phyloP scores from a whole-genome alignment of 768 basidiomycete species.

The Sporobolomyces pararoseus region DNA sequence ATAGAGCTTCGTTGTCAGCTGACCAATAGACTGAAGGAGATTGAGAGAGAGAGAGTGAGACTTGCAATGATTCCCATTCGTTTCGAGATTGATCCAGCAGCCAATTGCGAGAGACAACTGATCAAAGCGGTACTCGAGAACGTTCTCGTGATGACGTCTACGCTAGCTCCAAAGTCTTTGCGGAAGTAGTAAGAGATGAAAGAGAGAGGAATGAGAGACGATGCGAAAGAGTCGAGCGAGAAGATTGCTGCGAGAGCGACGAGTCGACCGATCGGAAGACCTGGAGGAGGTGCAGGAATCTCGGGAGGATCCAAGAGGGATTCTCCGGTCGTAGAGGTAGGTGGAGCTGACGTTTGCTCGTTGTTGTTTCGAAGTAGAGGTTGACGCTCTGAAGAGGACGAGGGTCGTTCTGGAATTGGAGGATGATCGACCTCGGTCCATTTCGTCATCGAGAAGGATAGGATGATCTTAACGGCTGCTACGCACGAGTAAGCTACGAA shows the following conservation, averaged over 20 bases:
- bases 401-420: neutral
- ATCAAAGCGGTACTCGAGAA: constrained; percentile 26
- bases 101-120: constrained; percentile 20
- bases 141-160: constrained; percentile 22
- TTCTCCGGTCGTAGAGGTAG: neutral
- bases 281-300: neutral
- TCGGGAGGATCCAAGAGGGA: constrained; percentile 1
- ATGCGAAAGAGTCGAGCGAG: constrained; percentile 33
- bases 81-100: constrained; percentile 11
- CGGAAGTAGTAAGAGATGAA: constrained; percentile 36
- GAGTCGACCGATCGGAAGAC: constrained; percentile 20
- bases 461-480: constrained; percentile 15
- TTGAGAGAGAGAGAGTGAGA: neutral
- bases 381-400: constrained; percentile 8
- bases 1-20: neutral
- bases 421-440: constrained; percentile 29
- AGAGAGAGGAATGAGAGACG: constrained; percentile 25
- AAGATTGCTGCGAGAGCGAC: constrained; percentile 33
- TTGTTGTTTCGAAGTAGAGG: constrained; percentile 14
- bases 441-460: constrained; percentile 16
- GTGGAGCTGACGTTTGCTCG: neutral
- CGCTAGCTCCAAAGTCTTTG: neutral
- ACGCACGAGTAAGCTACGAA: constrained; percentile 23
- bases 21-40: neutral
- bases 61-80: constrained; percentile 22